Evolutionary conservation across 106 monocot genomes (phyloP).

Genomic region (Agapanthus africanus): DNA sequence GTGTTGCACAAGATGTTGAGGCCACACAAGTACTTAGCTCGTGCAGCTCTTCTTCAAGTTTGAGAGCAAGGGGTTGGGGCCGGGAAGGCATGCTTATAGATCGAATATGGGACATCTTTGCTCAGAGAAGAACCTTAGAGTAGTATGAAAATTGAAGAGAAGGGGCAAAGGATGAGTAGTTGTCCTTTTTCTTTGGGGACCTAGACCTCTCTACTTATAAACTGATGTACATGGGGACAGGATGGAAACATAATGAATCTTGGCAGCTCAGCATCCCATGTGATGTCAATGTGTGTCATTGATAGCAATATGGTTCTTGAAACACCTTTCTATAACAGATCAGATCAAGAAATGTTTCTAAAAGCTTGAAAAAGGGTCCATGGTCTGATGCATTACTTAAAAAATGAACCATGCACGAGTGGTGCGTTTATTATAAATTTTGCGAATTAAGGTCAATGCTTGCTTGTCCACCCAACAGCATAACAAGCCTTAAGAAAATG

Average conservation of each 20-base stretch:
- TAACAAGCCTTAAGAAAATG: not conserved
- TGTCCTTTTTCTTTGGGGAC: no score
- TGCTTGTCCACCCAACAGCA: not conserved
- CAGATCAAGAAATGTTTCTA: not conserved
- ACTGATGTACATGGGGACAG: not conserved
- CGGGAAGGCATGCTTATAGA: slow-evolving; percentile 44
- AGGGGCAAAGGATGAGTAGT: not conserved
- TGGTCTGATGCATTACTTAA: no score
- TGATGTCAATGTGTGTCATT: not conserved
- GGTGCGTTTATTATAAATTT: not conserved
- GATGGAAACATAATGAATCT: not conserved
- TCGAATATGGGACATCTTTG: slow-evolving; percentile 21
- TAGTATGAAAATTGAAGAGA: not conserved
- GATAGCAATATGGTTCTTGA: not conserved
- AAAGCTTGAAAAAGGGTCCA: not conserved
- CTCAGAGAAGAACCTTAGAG: not conserved
- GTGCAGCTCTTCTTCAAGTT: slow-evolving; percentile 21
- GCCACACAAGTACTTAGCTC: slow-evolving; percentile 9
- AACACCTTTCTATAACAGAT: not conserved
- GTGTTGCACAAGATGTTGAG: slow-evolving; percentile 1
- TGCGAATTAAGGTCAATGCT: not conserved
- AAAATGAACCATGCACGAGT: not conserved
- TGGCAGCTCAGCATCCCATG: not conserved
- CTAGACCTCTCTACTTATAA: not conserved
- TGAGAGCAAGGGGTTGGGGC: slow-evolving; percentile 15